A percentile compares a stretch with the other conserved stretches of the same genome.
These are phyloP conservation scores for Rhodotorula paludigena DNA, from an alignment of 768 basidiomycete genomes.

Conservation along the genomic window DNA sequence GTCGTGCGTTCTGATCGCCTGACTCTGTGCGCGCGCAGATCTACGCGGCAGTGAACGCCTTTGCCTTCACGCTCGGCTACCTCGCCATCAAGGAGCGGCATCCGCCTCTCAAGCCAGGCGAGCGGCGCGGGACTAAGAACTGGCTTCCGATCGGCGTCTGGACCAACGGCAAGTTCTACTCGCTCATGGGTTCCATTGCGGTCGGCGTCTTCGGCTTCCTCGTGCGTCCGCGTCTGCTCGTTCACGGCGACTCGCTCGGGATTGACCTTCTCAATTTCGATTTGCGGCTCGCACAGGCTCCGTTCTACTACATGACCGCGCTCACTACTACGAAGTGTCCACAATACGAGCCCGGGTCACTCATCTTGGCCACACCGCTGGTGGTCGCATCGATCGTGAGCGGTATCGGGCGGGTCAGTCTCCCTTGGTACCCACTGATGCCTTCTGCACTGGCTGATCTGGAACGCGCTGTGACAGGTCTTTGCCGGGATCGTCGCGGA, in stretches of 20 bases:
- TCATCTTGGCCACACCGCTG: constrained; percentile 10
- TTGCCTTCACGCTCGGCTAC: constrained; percentile 10
- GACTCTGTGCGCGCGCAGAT: constrained; percentile 1
- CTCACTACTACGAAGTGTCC: constrained; percentile 8
- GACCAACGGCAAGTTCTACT: constrained; percentile 7
- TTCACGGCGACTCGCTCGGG: not conserved
- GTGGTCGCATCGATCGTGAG: constrained; percentile 30
- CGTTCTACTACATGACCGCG: constrained; percentile 14
- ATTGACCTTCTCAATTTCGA: not conserved
- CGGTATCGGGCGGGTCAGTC: constrained; percentile 21
- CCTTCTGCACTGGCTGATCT: rapidly evolving
- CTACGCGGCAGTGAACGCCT: constrained; percentile 9
- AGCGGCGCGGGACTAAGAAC: constrained; percentile 2
- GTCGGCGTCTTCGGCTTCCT: not conserved
- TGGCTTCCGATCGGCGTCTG: constrained; percentile 21
- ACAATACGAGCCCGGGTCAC: not conserved
- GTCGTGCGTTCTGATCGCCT: too few relatives aligned
- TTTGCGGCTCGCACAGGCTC: not conserved
- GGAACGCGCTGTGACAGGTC: not conserved
- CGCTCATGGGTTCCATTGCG: not conserved
- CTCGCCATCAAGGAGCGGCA: not conserved
- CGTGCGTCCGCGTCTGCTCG: constrained; percentile 13
- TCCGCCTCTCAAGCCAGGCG: constrained; percentile 10
- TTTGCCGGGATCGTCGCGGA: constrained; percentile 43
- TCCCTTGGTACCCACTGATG: too few relatives aligned